A percentile compares a stretch with the other conserved stretches of the same genome.
Conservation (phyloP, 306 rosid genomes). For the Coriaria nepalensis region DNA sequence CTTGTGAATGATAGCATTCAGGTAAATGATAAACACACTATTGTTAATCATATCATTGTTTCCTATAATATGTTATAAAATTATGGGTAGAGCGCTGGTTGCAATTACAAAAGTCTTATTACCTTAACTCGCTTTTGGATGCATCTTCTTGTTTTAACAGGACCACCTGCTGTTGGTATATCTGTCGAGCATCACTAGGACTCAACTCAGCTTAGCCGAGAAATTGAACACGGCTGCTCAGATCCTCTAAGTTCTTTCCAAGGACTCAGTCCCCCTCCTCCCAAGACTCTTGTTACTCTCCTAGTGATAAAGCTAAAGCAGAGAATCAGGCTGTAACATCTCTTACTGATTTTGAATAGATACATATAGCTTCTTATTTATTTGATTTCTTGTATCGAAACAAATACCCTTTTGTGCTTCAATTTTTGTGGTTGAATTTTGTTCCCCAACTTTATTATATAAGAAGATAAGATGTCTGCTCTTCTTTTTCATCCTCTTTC, state of each 20-base stretch:
- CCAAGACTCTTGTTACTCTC: neutral
- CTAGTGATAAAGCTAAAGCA: constrained; percentile 7
- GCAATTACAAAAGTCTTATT: too few species aligned
- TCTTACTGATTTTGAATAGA: too few species aligned
- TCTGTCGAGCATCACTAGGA: constrained; percentile 81
- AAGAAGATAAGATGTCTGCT: too few species aligned
- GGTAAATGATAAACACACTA: constrained; percentile 25
- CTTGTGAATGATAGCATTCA: constrained; percentile 69
- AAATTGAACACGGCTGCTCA: constrained; percentile 95
- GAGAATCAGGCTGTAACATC: neutral
- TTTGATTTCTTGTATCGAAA: too few species aligned
- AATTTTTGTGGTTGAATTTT: too few species aligned
- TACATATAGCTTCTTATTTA: too few species aligned
- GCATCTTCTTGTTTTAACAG: constrained; percentile 19
- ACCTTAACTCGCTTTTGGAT: too few species aligned
- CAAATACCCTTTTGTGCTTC: too few species aligned
- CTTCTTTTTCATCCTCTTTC: too few species aligned
- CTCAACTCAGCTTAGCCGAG: constrained; percentile 75
- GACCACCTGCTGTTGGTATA: constrained; percentile 76
- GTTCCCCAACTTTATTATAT: too few species aligned
- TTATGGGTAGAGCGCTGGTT: neutral
- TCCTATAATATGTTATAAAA: too few species aligned
- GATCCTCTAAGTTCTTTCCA: constrained; percentile 36
- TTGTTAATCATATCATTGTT: neutral
- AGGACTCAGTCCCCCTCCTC: neutral